phyloP scores from a whole-genome alignment of 306 rosid species.

The Ochetophila trinervis region DNA sequence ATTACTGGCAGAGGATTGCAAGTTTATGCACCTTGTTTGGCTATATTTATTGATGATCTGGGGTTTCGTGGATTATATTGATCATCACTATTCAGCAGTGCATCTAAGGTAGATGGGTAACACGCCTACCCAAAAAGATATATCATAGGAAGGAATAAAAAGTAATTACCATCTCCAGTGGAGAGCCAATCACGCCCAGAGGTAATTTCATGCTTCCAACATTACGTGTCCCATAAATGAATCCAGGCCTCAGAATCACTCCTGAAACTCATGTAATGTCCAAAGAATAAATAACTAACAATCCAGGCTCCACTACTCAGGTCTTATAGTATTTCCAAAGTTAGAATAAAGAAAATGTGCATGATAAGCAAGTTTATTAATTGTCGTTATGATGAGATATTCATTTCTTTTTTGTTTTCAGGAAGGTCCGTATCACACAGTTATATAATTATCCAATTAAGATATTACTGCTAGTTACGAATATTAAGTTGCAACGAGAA shows the following conservation, averaged over 20 bases:
- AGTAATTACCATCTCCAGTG: constrained; percentile 76
- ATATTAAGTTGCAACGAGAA: constrained; percentile 12
- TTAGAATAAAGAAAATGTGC: no score
- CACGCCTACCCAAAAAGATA: not conserved
- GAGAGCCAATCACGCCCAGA: constrained; percentile 76
- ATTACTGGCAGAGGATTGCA: not conserved
- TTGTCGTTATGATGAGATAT: not conserved
- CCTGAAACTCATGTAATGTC: constrained; percentile 50
- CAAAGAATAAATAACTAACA: not conserved
- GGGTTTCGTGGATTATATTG: no score
- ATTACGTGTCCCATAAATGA: constrained; percentile 88
- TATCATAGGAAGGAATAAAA: not conserved
- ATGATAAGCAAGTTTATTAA: not conserved
- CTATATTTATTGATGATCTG: not conserved
- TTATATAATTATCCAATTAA: not conserved
- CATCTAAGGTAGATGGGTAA: not conserved
- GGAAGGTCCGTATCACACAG: constrained; percentile 2
- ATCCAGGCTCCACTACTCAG: not conserved
- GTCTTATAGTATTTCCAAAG: not conserved
- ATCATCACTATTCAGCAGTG: not conserved
- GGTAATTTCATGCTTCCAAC: constrained; percentile 84
- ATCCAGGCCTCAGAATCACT: constrained; percentile 89
- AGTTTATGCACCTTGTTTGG: not conserved
- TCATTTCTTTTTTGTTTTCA: not conserved
- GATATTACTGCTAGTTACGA: not conserved